Conservation (phyloP, 441 rosid genomes). For the Bruguiera hainesii region DNA sequence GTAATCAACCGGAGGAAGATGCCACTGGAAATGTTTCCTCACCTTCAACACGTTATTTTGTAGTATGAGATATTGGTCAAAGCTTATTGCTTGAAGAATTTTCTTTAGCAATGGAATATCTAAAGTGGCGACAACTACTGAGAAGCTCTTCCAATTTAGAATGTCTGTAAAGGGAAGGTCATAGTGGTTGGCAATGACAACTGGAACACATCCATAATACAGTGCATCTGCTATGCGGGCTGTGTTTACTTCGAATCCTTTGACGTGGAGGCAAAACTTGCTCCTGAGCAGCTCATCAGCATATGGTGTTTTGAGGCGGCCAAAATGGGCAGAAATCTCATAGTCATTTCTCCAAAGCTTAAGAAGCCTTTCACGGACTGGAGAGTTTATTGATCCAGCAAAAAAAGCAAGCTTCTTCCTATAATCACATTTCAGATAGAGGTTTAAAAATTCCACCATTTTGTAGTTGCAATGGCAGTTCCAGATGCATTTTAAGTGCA, state of each 20-base stretch:
- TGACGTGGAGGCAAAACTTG: conserved; percentile 65
- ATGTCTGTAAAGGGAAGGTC: conserved; percentile 58
- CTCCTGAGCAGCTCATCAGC: conserved; percentile 50
- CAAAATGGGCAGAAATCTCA: conserved; percentile 44
- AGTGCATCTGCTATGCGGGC: conserved; percentile 55
- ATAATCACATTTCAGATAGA: conserved; percentile 18
- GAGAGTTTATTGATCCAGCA: conserved; percentile 60
- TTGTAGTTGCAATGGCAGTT: not conserved
- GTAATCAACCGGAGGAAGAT: conserved; percentile 37
- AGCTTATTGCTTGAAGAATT: conserved; percentile 35
- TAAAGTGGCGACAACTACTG: conserved; percentile 42
- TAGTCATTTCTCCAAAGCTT: conserved; percentile 49
- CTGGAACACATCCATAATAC: conserved; percentile 55
- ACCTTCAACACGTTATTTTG: conserved; percentile 48
- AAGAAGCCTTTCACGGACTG: conserved; percentile 47
- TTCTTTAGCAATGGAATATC: conserved; percentile 56
- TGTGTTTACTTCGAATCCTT: conserved; percentile 68
- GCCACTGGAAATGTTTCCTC: conserved; percentile 64
- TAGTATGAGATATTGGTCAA: conserved; percentile 27
- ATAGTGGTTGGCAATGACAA: conserved; percentile 58
- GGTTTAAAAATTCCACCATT: conserved; percentile 1
- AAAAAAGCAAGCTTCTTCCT: conserved; percentile 61
- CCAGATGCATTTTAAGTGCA: not conserved
- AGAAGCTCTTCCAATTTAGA: conserved; percentile 58
- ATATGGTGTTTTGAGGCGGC: conserved; percentile 47